Conservation (phyloP, 345 rosid genomes). For the Gossypium thurberi region DNA sequence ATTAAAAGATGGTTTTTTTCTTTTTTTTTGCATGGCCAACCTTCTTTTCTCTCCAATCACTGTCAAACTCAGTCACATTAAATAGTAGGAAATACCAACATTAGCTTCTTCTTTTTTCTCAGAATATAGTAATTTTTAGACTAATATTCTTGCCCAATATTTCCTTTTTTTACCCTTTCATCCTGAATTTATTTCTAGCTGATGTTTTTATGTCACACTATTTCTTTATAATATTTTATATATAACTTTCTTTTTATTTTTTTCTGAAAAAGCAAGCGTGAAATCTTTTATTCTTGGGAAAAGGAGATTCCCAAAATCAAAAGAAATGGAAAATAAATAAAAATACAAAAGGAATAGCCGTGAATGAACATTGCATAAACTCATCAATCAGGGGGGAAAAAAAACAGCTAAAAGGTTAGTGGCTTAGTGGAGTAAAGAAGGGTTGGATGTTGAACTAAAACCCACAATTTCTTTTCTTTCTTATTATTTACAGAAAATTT, state of each 20-base stretch:
- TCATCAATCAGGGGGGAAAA: conserved; percentile 13
- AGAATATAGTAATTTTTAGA: background rate
- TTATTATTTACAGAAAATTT: conserved; percentile 10
- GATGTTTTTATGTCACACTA: background rate
- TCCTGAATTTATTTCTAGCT: background rate
- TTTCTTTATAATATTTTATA: background rate
- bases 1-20: no score
- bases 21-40: background rate
- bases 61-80: background rate
- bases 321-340: background rate
- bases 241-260: background rate
- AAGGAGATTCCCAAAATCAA: conserved; percentile 37
- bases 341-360: background rate
- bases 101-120: background rate
- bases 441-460: conserved; percentile 19
- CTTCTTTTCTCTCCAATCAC: background rate
- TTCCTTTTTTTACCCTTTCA: no score
- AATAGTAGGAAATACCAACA: background rate
- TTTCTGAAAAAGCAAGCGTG: background rate
- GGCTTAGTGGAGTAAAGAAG: conserved; percentile 7
- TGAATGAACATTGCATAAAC: conserved; percentile 22
- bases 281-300: conserved; percentile 20
- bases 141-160: no score
- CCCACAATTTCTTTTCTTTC: conserved; percentile 8
- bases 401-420: conserved; percentile 11